These are phyloP conservation scores for Rugonectria rugulosa DNA, from an alignment of 2,329 filamentous ascomycete genomes.

Conservation along the genomic window DNA sequence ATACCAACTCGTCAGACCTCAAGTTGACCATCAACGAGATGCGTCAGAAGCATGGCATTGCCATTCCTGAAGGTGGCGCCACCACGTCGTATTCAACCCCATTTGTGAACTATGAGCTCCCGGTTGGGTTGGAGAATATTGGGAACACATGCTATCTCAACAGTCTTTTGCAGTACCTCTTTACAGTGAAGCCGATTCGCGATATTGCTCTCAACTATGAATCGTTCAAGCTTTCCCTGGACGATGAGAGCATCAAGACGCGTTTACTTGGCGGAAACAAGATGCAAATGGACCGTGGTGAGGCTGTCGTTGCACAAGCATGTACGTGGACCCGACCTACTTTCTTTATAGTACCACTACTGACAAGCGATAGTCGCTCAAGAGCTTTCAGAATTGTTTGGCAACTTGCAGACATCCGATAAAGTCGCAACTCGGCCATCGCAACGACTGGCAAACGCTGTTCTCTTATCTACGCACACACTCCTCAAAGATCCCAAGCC, in stretches of 20 bases:
- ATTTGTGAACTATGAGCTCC: constrained; percentile 61
- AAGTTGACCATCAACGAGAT: constrained; percentile 39
- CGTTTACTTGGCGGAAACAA: constrained; percentile 78
- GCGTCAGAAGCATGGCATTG: constrained; percentile 36
- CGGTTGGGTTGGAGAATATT: constrained; percentile 89
- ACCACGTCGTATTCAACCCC: neutral
- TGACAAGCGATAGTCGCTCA: constrained; percentile 66
- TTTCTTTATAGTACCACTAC: constrained; percentile 36
- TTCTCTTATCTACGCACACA: constrained; percentile 65
- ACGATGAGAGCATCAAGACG: constrained; percentile 66
- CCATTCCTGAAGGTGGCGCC: constrained; percentile 17
- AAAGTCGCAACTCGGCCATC: constrained; percentile 72
- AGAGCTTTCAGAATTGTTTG: constrained; percentile 75
- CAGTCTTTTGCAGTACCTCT: constrained; percentile 94
- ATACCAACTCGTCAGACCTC: constrained; percentile 39
- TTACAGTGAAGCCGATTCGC: constrained; percentile 83
- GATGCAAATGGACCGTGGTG: constrained; percentile 59
- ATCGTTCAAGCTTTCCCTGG: constrained; percentile 71
- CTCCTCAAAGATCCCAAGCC: constrained; percentile 44
- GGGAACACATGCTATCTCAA: constrained; percentile 99
- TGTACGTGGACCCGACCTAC: constrained; percentile 63
- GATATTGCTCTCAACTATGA: constrained; percentile 82
- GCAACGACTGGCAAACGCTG: constrained; percentile 80
- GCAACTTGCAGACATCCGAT: constrained; percentile 70
- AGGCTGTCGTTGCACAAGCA: constrained; percentile 71